Conservation (phyloP, 208 protist genomes). For the Wallacemonas rigidus region DNA sequence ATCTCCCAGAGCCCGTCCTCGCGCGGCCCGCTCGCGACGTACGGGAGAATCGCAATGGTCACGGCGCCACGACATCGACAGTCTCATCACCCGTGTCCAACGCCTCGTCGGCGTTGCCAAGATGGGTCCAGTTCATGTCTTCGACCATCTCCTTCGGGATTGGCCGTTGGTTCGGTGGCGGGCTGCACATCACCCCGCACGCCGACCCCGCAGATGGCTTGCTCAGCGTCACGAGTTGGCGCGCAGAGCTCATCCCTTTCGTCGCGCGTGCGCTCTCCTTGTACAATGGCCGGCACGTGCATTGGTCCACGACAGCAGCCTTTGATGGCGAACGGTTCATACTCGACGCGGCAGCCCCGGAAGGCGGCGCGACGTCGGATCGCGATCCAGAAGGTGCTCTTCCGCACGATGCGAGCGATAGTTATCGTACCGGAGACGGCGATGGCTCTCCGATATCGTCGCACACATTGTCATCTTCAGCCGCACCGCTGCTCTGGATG, state of each 20-base stretch:
- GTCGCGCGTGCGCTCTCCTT: constrained; percentile 41
- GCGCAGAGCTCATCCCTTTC: constrained; percentile 53
- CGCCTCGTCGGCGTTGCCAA: not conserved
- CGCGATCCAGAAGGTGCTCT: too few species aligned
- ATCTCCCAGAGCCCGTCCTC: not conserved
- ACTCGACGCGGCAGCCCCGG: constrained; percentile 38
- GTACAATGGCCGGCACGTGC: constrained; percentile 72
- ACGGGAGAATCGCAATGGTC: not conserved
- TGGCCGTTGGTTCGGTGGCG: constrained; percentile 83
- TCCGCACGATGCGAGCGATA: too few species aligned
- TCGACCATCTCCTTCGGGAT: constrained; percentile 83
- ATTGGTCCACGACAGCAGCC: constrained; percentile 63
- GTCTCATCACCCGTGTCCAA: not conserved
- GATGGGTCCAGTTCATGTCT: constrained; percentile 63
- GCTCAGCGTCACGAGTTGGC: constrained; percentile 79
- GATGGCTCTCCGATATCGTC: too few species aligned
- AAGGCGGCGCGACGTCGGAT: not conserved
- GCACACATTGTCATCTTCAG: too few species aligned
- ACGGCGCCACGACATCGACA: not conserved
- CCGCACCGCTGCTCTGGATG: constrained; percentile 23
- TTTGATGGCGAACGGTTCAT: constrained; percentile 72
- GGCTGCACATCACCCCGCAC: constrained; percentile 74
- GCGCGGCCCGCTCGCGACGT: not conserved
- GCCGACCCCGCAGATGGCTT: constrained; percentile 72
- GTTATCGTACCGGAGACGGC: too few species aligned